These are phyloP conservation scores for Cubamyces sp. DNA, from an alignment of 768 basidiomycete species.

Conservation along the genomic window DNA sequence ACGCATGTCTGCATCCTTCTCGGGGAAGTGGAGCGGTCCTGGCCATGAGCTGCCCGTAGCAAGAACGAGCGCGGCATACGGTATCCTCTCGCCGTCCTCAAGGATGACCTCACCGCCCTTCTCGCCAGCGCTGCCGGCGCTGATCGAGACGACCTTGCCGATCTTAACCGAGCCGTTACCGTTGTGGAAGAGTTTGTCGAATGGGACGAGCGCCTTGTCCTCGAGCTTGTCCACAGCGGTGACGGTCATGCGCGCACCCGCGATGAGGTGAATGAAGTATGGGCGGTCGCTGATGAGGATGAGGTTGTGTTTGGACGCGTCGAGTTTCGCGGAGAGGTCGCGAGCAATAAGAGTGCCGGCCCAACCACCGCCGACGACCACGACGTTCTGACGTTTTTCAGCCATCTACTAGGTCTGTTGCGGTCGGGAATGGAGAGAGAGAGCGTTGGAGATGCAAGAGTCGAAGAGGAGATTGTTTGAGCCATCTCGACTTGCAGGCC, in stretches of 20 bases:
- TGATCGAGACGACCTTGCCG: conserved; percentile 45
- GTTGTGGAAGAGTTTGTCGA: conserved; percentile 51
- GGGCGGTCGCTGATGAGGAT: conserved; percentile 58
- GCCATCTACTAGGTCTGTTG: conserved; percentile 5
- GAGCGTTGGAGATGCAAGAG: background rate
- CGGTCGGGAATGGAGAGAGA: background rate
- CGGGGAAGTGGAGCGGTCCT: conserved; percentile 52
- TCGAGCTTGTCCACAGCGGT: conserved; percentile 48
- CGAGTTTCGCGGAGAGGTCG: conserved; percentile 53
- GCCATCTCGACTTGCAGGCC: no score
- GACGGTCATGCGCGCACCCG: conserved; percentile 56
- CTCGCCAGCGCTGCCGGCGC: conserved; percentile 28
- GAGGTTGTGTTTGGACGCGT: conserved; percentile 51
- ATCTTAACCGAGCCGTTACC: conserved; percentile 46
- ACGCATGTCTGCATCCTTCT: conserved; percentile 31
- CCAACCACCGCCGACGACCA: conserved; percentile 64
- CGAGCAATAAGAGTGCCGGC: conserved; percentile 51
- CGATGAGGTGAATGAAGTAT: conserved; percentile 54
- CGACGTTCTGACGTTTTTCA: conserved; percentile 34
- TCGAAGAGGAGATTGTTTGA: no score
- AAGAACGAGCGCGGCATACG: conserved; percentile 61
- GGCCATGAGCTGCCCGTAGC: conserved; percentile 61
- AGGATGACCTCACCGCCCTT: conserved; percentile 54
- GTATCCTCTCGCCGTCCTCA: conserved; percentile 50
- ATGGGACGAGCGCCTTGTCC: conserved; percentile 51